phyloP scores from a whole-genome alignment of 352 stramenopile species.

The Detonula confervacea region DNA sequence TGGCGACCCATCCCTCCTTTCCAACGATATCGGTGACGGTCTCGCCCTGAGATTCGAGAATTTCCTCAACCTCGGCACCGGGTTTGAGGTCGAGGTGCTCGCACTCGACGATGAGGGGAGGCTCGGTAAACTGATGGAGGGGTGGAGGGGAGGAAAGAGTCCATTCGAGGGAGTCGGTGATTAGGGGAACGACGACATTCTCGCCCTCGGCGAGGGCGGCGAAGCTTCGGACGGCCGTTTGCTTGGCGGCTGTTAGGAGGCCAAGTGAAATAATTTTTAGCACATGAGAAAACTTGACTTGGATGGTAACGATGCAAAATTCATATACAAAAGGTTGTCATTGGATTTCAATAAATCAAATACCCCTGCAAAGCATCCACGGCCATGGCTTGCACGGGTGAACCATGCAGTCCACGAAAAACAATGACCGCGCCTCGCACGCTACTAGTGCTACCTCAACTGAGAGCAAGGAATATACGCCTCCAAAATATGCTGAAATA shows the following conservation, averaged over 20 bases:
- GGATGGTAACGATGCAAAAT: too few relatives aligned
- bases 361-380: too few relatives aligned
- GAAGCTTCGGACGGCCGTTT: slow-evolving; percentile 15
- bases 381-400: too few relatives aligned
- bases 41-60: slow-evolving; percentile 79
- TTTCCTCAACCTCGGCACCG: slow-evolving; percentile 79
- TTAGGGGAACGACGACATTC: slow-evolving; percentile 82
- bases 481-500: too few relatives aligned
- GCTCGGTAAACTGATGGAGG: slow-evolving; percentile 89
- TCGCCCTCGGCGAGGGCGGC: slow-evolving; percentile 54
- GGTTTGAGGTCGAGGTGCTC: slow-evolving; percentile 78
- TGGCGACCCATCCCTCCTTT: slow-evolving; percentile 79
- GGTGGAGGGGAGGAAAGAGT: slow-evolving; percentile 86
- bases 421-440: too few relatives aligned
- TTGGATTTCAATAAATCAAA: too few relatives aligned
- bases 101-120: slow-evolving; percentile 88
- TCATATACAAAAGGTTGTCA: too few relatives aligned
- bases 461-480: too few relatives aligned
- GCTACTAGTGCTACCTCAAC: too few relatives aligned
- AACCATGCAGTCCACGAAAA: too few relatives aligned
- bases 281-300: too few relatives aligned
- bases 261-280: too few relatives aligned
- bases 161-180: slow-evolving; percentile 88
- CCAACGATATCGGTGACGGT: slow-evolving; percentile 82
- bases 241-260: slow-evolving; percentile 12